A percentile compares a stretch with the other conserved stretches of the same genome.
Evolutionary conservation across 2,329 filamentous ascomycete genomes (phyloP).

Genomic region (Penicillium sumatraense): DNA sequence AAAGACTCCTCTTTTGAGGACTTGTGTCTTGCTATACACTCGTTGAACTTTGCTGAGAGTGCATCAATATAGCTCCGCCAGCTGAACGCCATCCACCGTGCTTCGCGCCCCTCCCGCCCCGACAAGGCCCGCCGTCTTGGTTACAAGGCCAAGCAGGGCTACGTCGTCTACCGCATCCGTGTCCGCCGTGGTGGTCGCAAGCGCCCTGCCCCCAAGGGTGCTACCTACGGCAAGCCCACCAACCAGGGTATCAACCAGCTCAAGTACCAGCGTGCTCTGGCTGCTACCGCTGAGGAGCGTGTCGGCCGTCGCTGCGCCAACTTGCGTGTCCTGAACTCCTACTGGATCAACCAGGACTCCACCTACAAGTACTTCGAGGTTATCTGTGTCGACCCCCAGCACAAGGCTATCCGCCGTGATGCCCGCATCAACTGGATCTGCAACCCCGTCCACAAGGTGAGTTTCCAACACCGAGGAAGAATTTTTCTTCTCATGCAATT

Average conservation of each 20-base stretch:
- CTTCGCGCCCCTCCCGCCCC: conserved; percentile 94
- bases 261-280: conserved; percentile 99
- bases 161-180: conserved; percentile 99
- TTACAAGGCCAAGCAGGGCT: conserved; percentile 99
- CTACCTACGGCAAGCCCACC: conserved; percentile 99
- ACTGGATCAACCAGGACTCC: conserved; percentile 99
- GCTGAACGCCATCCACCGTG: conserved; percentile 99
- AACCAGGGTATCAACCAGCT: conserved; percentile 99
- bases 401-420: conserved; percentile 99
- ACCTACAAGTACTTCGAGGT: conserved; percentile 99
- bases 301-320: conserved; percentile 99
- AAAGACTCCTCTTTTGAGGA: conserved; percentile 26
- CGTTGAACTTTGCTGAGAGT: conserved; percentile 99
- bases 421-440: conserved; percentile 99
- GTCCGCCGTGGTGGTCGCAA: conserved; percentile 99
- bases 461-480: too few species aligned
- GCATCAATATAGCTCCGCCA: conserved; percentile 99
- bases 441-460: conserved; percentile 94
- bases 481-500: too few species aligned
- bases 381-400: conserved; percentile 99
- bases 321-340: conserved; percentile 98
- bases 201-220: conserved; percentile 94
- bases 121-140: conserved; percentile 99
- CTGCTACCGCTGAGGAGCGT: conserved; percentile 98
- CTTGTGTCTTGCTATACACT: conserved; percentile 84